A percentile compares a stretch with the other conserved stretches of the same genome.
Evolutionary conservation across 2,329 filamentous ascomycete genomes (phyloP).

Genomic region (Plenodomus lindquistii): DNA sequence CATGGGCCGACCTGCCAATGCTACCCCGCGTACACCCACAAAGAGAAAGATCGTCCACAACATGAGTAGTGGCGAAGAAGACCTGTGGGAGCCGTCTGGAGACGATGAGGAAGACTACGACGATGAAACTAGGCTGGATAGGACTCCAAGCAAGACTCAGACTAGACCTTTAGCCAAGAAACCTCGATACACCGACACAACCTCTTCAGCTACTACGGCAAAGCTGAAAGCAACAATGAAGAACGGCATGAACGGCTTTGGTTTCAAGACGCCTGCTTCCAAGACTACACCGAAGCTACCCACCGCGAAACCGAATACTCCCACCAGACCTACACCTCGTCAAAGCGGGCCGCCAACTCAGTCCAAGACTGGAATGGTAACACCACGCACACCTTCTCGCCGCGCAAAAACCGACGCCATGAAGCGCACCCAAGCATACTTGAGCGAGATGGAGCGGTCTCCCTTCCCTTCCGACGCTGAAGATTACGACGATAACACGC

Average conservation of each 20-base stretch:
- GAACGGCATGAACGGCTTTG: conserved; percentile 9
- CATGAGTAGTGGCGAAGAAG: conserved; percentile 13
- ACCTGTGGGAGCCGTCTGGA: conserved; percentile 4
- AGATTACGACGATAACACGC: background rate
- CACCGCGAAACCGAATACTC: background rate
- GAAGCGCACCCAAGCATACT: background rate
- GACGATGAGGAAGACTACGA: background rate
- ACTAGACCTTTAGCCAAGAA: background rate
- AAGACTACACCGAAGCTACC: background rate
- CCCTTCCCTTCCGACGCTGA: background rate
- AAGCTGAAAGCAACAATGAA: background rate
- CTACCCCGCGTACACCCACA: background rate
- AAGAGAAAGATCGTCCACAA: conserved; percentile 1
- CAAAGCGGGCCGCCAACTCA: background rate
- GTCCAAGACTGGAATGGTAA: too few relatives aligned
- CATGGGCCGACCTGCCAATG: too few relatives aligned
- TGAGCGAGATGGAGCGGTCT: background rate
- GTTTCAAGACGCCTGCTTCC: conserved; percentile 3
- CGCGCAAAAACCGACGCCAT: background rate
- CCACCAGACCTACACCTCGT: background rate
- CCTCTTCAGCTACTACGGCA: background rate
- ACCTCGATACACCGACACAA: background rate
- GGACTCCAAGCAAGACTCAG: background rate
- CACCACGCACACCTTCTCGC: background rate
- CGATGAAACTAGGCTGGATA: background rate